Conservation (phyloP, 768 basidiomycete species). For the Albatrellus ellisii region DNA sequence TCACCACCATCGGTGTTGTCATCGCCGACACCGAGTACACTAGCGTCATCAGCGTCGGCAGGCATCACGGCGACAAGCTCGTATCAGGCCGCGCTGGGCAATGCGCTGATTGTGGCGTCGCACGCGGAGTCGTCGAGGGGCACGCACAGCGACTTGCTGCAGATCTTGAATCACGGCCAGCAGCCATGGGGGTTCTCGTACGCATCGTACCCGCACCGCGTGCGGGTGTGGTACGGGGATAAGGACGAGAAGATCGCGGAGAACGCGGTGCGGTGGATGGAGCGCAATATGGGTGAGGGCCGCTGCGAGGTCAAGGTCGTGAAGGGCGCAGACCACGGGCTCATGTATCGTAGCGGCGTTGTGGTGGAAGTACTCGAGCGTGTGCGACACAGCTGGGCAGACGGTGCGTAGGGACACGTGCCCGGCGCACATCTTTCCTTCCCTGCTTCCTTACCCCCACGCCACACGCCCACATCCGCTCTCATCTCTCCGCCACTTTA, state of each 20-base stretch:
- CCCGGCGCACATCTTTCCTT: too few species aligned
- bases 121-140: conserved; percentile 92
- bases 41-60: conserved; percentile 11
- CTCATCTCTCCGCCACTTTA: not conserved
- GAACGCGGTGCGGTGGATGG: conserved; percentile 87
- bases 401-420: conserved; percentile 13
- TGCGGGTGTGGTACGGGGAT: conserved; percentile 88
- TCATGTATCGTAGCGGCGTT: conserved; percentile 86
- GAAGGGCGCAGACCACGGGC: conserved; percentile 78
- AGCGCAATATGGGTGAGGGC: conserved; percentile 64
- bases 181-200: conserved; percentile 90
- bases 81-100: conserved; percentile 68
- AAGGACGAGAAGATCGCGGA: conserved; percentile 90
- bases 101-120: conserved; percentile 84
- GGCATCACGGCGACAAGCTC: conserved; percentile 22
- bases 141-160: conserved; percentile 79
- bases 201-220: conserved; percentile 56
- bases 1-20: conserved; percentile 34
- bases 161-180: conserved; percentile 84
- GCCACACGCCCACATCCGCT: not conserved
- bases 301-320: conserved; percentile 72
- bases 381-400: conserved; percentile 33
- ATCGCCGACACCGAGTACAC: conserved; percentile 29
- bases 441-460: not conserved
- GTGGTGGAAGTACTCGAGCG: conserved; percentile 78